These are phyloP conservation scores for Picea abies DNA, from an alignment of 83 land plant species.

Conservation along the genomic window DNA sequence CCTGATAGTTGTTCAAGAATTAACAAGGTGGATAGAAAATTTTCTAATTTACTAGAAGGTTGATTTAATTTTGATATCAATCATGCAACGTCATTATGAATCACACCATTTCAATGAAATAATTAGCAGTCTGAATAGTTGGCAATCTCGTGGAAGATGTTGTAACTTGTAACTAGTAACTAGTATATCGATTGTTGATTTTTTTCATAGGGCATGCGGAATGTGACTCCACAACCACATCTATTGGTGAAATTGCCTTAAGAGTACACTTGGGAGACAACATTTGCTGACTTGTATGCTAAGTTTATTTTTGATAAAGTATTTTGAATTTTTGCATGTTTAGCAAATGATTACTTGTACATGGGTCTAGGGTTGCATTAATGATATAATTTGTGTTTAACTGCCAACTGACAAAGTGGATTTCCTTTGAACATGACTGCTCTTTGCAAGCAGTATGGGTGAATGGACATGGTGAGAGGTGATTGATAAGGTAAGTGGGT, in stretches of 20 bases:
- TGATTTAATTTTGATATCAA: no score
- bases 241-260: constrained; percentile 46
- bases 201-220: constrained; percentile 53
- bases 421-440: constrained; percentile 43
- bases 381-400: no score
- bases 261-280: constrained; percentile 53
- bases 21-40: no score
- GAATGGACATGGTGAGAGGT: constrained; percentile 29
- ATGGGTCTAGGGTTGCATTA: background rate
- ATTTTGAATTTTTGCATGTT: background rate
- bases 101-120: background rate
- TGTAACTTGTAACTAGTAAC: no score
- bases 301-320: background rate
- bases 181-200: background rate
- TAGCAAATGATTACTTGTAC: background rate
- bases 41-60: no score
- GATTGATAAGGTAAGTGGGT: constrained; percentile 42
- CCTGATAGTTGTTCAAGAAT: no score
- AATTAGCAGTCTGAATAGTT: background rate
- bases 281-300: constrained; percentile 56
- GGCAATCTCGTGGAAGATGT: background rate
- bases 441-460: constrained; percentile 68
- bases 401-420: no score
- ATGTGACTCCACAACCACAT: constrained; percentile 64
- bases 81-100: no score